Conservation (phyloP, 768 basidiomycete genomes). For the Mycena venus region DNA sequence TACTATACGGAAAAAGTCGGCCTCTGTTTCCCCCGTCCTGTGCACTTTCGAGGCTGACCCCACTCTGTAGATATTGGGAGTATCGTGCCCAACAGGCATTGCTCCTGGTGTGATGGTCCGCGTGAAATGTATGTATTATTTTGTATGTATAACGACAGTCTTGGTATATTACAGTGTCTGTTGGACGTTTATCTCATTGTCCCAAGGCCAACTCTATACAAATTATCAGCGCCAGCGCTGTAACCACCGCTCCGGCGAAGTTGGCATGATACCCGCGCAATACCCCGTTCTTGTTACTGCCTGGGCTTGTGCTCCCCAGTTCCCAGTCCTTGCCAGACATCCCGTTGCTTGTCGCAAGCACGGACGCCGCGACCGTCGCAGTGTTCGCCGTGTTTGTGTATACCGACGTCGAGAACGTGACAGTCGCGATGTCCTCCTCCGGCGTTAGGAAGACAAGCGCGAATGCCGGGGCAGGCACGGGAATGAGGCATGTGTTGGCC, state of each 20-base stretch:
- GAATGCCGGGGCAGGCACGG: slow-evolving; percentile 43
- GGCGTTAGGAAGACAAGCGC: slow-evolving; percentile 44
- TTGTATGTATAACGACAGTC: slow-evolving; percentile 12
- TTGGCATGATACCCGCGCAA: not conserved
- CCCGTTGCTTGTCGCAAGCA: slow-evolving; percentile 31
- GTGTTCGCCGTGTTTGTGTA: slow-evolving; percentile 16
- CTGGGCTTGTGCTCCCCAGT: slow-evolving; percentile 33
- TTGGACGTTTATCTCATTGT: too few relatives aligned
- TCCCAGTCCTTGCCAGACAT: slow-evolving; percentile 24
- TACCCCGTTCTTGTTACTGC: not conserved
- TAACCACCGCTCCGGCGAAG: not conserved
- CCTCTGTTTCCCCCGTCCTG: slow-evolving; percentile 30
- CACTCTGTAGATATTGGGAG: slow-evolving; percentile 76
- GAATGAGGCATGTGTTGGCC: slow-evolving; percentile 39
- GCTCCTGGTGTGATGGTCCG: not conserved
- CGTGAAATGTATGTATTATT: slow-evolving; percentile 16
- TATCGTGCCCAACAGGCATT: slow-evolving; percentile 60
- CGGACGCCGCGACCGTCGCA: slow-evolving; percentile 15
- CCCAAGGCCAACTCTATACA: not conserved
- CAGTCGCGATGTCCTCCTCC: slow-evolving; percentile 10
- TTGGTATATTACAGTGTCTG: not conserved
- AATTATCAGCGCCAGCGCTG: not conserved
- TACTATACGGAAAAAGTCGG: slow-evolving; percentile 81
- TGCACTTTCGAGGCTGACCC: not conserved
- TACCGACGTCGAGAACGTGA: slow-evolving; percentile 24